Base-by-base conservation (phyloP, 2,329 filamentous ascomycete species). In the Fulvia fulva region DNA sequence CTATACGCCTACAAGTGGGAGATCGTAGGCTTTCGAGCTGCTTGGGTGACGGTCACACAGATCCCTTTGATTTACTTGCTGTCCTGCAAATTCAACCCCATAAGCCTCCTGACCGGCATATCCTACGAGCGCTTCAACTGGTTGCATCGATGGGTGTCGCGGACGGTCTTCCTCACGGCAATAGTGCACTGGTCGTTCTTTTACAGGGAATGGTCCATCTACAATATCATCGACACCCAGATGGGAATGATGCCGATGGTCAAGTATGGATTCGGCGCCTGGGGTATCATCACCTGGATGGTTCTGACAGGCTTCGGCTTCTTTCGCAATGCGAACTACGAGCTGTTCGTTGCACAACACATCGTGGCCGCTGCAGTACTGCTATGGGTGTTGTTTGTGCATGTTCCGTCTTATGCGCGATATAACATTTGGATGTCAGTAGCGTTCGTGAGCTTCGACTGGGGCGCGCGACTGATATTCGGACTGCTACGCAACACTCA, bases 21-120 rank as follows among this genome's bases (percentile, higher is more conserved):
- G 70, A 83, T 84, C 59, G 82, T 88, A 57, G 86, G 83, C 5
- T 88, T 84, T 69, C 83, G 86, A 56, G 86, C 86, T 63, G 86
- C 84, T 19, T 88, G 86, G 86, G 78, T 87, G 25, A 81, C 83
- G 9, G 75, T 87, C 47, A 83, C 80, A 2, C 86, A 88, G 70
- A 78, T 88, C 44, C 86, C 86, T 0, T 75, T 88, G 21, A 75
- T 88, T 9, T 87, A 84, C 65, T 76, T 88, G 2, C 77, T 71
- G 8, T 69, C 68, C 16, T 67, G 65, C 62, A 71, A 71, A 23
- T 70, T 88, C 14, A 80, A 68, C 53, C 67, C 66, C 44, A 76
- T 82, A 59, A 79, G 77, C 8, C 67, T 76, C 16, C 59, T 81
- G 16, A 77, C 75, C 0, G 80, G 78, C 1, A 74, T 77, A 51